Conservation (phyloP, 2,329 filamentous ascomycete genomes). For the Trichoderma endophyticum region DNA sequence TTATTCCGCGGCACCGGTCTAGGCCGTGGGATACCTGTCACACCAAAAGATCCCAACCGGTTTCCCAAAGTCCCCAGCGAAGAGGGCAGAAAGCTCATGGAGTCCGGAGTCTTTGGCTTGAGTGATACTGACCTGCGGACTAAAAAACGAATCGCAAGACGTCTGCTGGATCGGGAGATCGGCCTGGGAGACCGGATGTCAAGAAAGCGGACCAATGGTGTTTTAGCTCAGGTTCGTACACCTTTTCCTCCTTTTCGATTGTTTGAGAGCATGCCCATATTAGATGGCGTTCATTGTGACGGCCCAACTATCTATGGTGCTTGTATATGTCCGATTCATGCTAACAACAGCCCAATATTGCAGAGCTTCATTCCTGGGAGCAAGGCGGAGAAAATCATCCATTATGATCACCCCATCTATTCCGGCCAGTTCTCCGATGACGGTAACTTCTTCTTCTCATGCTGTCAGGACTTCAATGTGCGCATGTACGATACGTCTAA, state of each 20-base stretch:
- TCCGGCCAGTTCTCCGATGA: slow-evolving; percentile 96
- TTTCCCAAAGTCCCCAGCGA: slow-evolving; percentile 86
- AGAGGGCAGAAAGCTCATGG: slow-evolving; percentile 74
- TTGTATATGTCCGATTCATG: not conserved
- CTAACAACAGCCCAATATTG: not conserved
- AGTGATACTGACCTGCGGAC: slow-evolving; percentile 54
- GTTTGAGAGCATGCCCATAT: not conserved
- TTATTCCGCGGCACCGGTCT: slow-evolving; percentile 40
- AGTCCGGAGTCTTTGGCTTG: slow-evolving; percentile 73
- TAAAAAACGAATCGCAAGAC: slow-evolving; percentile 61
- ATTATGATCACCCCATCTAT: slow-evolving; percentile 83
- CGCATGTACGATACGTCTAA: slow-evolving; percentile 98
- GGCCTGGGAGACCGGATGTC: slow-evolving; percentile 62
- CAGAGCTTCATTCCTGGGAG: slow-evolving; percentile 75
- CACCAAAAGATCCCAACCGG: slow-evolving; percentile 49
- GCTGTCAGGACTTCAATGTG: slow-evolving; percentile 87
- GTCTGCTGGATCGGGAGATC: slow-evolving; percentile 78
- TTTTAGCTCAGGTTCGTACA: slow-evolving; percentile 63
- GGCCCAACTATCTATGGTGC: not conserved
- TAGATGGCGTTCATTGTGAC: not conserved
- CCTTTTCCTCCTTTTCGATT: not conserved
- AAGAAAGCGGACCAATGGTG: slow-evolving; percentile 56
- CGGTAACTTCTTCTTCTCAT: slow-evolving; percentile 94
- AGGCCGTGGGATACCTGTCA: slow-evolving; percentile 25
- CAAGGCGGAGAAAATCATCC: slow-evolving; percentile 79